Evolutionary conservation across 768 basidiomycete species (phyloP).

Genomic region (Macrolepiota fuliginosa): DNA sequence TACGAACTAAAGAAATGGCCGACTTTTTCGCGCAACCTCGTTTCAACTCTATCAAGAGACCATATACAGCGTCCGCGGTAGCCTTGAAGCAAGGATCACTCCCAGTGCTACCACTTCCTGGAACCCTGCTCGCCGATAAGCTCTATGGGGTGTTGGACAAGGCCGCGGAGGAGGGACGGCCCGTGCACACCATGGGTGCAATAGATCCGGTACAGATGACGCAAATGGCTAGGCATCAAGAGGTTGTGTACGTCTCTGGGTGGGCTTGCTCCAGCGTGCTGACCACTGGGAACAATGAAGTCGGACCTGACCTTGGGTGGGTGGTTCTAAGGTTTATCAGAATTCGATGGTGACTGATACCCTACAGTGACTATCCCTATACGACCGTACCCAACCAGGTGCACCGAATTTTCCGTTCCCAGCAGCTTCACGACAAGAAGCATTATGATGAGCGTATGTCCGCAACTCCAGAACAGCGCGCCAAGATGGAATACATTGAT

Average conservation of each 20-base stretch:
- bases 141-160: conserved; percentile 67
- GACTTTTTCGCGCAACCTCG: conserved; percentile 77
- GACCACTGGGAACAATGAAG: conserved; percentile 88
- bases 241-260: conserved; percentile 89
- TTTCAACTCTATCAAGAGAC: conserved; percentile 69
- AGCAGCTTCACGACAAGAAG: conserved; percentile 90
- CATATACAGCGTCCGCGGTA: conserved; percentile 78
- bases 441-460: conserved; percentile 85
- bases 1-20: conserved; percentile 60
- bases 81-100: conserved; percentile 89
- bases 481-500: conserved; percentile 76
- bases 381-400: conserved; percentile 97
- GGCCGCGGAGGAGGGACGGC: conserved; percentile 59
- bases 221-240: conserved; percentile 85
- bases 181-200: conserved; percentile 90
- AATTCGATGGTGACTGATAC: neutral
- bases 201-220: conserved; percentile 95
- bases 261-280: conserved; percentile 88
- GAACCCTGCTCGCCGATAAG: conserved; percentile 82
- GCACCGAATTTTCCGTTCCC: conserved; percentile 86
- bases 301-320: conserved; percentile 89
- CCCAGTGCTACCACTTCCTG: conserved; percentile 73
- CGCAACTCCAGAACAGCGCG: conserved; percentile 58
- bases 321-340: conserved; percentile 28
- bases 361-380: conserved; percentile 84